Base-by-base conservation (phyloP, 805 yeast genomes). In the Peterozyma xylosa region DNA sequence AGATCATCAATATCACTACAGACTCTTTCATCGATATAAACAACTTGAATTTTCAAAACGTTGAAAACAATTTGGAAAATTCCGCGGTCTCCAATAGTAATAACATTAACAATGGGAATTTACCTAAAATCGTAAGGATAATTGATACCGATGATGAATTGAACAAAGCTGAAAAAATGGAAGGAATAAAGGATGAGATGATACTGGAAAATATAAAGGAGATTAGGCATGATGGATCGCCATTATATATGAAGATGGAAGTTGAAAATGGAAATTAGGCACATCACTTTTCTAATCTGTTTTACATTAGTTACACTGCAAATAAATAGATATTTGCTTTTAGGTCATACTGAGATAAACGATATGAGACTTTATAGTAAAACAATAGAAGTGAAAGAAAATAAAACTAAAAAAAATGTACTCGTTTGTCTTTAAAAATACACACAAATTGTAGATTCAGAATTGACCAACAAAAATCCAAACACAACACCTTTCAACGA, bases 381-480 rank as follows among this genome's bases (percentile, higher is more conserved):
- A 21, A 21, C 27, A 21, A 32, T 32, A 5, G 5, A 32, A 13
- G 5, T 32, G 14, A 13, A 13, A 9, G 34, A 32, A 32, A 32
- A 13, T 32, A 32, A 32, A 32, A 32, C 9, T 13, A 5, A 32
- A 11, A 32, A 32, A 32, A 21, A 21, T 21, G 7, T 21, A 21
- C 27, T 21, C 27, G 27, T 21, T 21, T 21, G 27, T 21, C 27
- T 5, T 21, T 32, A 32, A 32, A 32, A 32, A 30, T 30, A 38
- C 29, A 40, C 14, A 40, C 11, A 29, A 37, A 17, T 11, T 37
- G 21, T 18, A 37, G 13, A 16, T 9, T n/a, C 33, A 45, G 33
- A 41, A 49, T 33, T 48, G 64, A 33, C 64, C 55, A 21, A 70
- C 69, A 42, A 60, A 66, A 13, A 69, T 53, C 76, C 76, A 70